phyloP scores from a whole-genome alignment of 208 protist species.

The Novymonas esmeraldas region DNA sequence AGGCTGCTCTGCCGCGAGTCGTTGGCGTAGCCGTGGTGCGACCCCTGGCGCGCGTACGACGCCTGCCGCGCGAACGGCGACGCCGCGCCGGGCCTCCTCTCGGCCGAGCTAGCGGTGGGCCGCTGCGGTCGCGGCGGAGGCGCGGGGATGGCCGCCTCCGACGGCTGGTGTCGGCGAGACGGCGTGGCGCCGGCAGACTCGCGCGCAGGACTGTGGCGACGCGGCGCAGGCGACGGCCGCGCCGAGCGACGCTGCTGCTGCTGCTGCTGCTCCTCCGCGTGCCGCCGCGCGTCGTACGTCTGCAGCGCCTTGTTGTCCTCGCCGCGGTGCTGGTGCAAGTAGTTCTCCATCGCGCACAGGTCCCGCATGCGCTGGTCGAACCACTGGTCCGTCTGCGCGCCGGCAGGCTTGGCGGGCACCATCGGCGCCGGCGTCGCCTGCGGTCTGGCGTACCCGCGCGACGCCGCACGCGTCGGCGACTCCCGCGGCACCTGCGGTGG shows the following conservation, averaged over 20 bases:
- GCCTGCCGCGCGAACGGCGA: slow-evolving; percentile 19
- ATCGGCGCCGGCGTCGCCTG: slow-evolving; percentile 4
- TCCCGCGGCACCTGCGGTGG: slow-evolving; percentile 9
- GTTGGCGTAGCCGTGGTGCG: not conserved
- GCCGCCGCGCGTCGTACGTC: slow-evolving; percentile 38
- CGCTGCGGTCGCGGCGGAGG: too few species aligned
- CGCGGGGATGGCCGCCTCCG: not conserved
- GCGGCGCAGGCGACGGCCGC: slow-evolving; percentile 17
- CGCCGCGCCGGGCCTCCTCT: not conserved
- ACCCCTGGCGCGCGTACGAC: slow-evolving; percentile 19
- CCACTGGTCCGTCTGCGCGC: slow-evolving; percentile 29
- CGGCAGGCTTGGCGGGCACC: not conserved
- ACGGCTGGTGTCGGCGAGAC: slow-evolving; percentile 6
- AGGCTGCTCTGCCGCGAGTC: slow-evolving; percentile 14
- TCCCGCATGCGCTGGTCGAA: slow-evolving; percentile 43
- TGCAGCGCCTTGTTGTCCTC: slow-evolving; percentile 62
- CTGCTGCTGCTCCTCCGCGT: slow-evolving; percentile 25
- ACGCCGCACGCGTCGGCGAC: slow-evolving; percentile 20
- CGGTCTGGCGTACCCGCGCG: not conserved
- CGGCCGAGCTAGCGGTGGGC: not conserved
- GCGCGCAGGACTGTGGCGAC: slow-evolving; percentile 15
- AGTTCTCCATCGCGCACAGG: slow-evolving; percentile 67
- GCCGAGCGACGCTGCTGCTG: not conserved
- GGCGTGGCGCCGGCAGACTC: not conserved
- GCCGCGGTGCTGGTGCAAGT: slow-evolving; percentile 74